Evolutionary conservation across 495 filamentous ascomycete genomes (phyloP), one percentile per base, ranked within the genome.

Genomic region (Aspergillus sclerotioniger): DNA sequence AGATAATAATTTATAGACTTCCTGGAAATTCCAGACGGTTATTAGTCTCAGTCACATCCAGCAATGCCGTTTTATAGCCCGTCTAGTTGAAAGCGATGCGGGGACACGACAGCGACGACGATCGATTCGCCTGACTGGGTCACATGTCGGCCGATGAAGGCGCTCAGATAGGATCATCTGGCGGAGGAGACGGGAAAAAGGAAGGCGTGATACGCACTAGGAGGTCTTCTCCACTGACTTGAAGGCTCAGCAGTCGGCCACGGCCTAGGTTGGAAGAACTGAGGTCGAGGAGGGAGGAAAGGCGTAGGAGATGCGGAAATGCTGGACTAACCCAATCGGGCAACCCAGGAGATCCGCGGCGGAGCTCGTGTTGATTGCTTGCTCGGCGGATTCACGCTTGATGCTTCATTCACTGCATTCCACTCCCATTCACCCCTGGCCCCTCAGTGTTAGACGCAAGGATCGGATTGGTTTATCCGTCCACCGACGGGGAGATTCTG

Each of bases 121-220:
- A 66, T 68, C 64, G 58, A 57, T 48, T 62, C 65, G 51, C 61
- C 52, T 71, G 67, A 65, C 48, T 59, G 56, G 60, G 64, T 75
- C 71, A 72, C 69, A 73, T 72, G 69, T 64, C 65, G 62, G 58
- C 58, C 56, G 31, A 54, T 51, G 39, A 49, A n/a, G 16, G 31
- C 31, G 28, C 19, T 48, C 43, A 33, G 57, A 59, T 28, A 3
- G 25, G 31, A 16, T 50, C 32, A 51, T 49, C 21, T 29, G 17
- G 15, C 10, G 20, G 3, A 47, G 35, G 48, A 51, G 16, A 43
- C 21, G 21, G 52, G 35, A 39, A 35, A 20, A 53, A 59, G 51
- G 8, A 3, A 15, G 28, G 46, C 6, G 46, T 49, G 46, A 49
- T 49, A 29, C 33, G 3, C 13, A 13, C 9, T 13, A 8, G 33